Conservation (phyloP, 2,329 filamentous ascomycete genomes). For the Botrytis fragariae region DNA sequence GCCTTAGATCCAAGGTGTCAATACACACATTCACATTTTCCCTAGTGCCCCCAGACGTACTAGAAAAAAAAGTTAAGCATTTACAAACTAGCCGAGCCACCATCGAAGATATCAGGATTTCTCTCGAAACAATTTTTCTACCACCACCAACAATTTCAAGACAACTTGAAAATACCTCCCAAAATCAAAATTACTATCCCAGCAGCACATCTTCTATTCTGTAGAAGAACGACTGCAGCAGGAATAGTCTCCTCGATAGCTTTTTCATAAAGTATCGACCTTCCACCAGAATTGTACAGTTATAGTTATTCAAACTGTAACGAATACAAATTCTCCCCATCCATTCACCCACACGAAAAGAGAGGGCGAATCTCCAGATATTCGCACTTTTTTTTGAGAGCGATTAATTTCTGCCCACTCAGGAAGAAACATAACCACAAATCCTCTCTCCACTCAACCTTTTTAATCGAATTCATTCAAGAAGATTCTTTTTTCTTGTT, state of each 20-base stretch:
- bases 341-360: slow-evolving; percentile 25
- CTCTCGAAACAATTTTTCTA: slow-evolving; percentile 12
- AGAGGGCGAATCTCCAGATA: slow-evolving; percentile 24
- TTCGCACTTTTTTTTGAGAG: slow-evolving; percentile 29
- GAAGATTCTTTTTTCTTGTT: background rate
- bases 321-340: slow-evolving; percentile 22
- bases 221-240: slow-evolving; percentile 35
- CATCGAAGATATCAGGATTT: slow-evolving; percentile 6
- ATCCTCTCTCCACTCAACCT: slow-evolving; percentile 21
- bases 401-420: slow-evolving; percentile 39
- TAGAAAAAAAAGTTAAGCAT: background rate
- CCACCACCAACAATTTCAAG: slow-evolving; percentile 19
- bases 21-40: background rate
- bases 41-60: background rate
- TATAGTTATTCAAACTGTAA: slow-evolving; percentile 17
- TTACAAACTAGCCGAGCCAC: slow-evolving; percentile 16
- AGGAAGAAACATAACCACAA: slow-evolving; percentile 20
- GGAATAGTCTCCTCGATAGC: slow-evolving; percentile 30
- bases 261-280: slow-evolving; percentile 17
- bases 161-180: slow-evolving; percentile 17
- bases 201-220: slow-evolving; percentile 35
- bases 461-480: slow-evolving; percentile 21
- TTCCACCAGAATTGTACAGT: slow-evolving; percentile 8
- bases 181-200: slow-evolving; percentile 12
- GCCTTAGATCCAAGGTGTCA: background rate